Conservation (phyloP, 2,329 filamentous ascomycete species). For the Fusarium sp. region DNA sequence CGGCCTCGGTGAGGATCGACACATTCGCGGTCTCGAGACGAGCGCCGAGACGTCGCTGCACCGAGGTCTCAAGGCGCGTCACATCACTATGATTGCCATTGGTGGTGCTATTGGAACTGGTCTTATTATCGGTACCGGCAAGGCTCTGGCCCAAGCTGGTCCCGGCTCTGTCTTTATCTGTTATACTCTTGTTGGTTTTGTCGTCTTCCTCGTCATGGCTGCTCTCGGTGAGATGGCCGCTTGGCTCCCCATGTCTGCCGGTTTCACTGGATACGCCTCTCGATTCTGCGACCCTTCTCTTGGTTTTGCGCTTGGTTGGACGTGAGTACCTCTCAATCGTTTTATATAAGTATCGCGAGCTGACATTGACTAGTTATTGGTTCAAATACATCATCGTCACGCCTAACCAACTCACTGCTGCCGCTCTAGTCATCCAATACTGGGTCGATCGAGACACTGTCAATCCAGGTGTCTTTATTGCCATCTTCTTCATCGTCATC, state of each 20-base stretch:
- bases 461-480: constrained; percentile 85
- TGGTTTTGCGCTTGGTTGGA: constrained; percentile 82
- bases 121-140: constrained; percentile 77
- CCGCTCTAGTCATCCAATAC: constrained; percentile 82
- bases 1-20: constrained; percentile 48
- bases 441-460: constrained; percentile 76
- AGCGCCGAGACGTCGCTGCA: constrained; percentile 62
- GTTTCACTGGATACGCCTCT: constrained; percentile 85
- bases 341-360: background rate
- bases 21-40: constrained; percentile 64
- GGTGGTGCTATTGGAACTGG: constrained; percentile 82
- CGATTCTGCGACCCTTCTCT: constrained; percentile 85
- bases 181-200: constrained; percentile 75
- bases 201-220: constrained; percentile 87
- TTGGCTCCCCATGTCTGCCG: constrained; percentile 81
- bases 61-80: constrained; percentile 66
- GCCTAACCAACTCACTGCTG: constrained; percentile 86
- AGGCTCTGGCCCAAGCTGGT: constrained; percentile 65
- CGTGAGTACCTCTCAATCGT: constrained; percentile 59
- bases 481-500: constrained; percentile 75
- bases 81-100: constrained; percentile 75
- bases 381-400: constrained; percentile 88
- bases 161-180: constrained; percentile 79
- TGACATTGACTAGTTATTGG: constrained; percentile 63
- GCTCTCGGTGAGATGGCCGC: constrained; percentile 87